Evolutionary conservation across 352 stramenopile genomes (phyloP), one percentile per base, ranked within the genome.

Genomic region (Phytophthora citricola): DNA sequence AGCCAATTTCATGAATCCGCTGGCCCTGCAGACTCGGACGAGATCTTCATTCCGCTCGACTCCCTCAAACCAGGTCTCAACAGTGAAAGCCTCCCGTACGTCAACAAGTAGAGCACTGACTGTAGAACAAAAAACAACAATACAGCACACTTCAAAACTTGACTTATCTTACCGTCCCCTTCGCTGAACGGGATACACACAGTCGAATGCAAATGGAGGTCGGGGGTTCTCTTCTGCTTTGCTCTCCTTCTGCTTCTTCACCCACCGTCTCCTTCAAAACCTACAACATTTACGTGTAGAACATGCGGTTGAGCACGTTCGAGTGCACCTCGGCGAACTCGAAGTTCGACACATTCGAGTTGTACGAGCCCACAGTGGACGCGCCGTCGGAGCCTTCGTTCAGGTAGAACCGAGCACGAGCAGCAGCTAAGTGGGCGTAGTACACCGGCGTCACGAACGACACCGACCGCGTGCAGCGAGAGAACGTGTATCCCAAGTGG

Each of bases 391-490:
- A 89, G 12, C 52, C 79, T 8, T 90, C 87, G 48, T 86, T 71
- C 44, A 90, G 43, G 56, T 92, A 96, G 63, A 93, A 94, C 22
- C 89, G 85, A 17, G 87, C 89, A 29, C 89, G 85, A 24, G 87
- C 91, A 41, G 87, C 87, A 40, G 92, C 66, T 46, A 96, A 75
- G 55, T 95, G 87, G 24, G 89, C 84, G 55, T 96, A 96, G 68
- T 95, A 96, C 29, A 84, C 87, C 2, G 89, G 79, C 10, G 89
- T 88, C 5, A 91, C 86, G 53, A 95, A 85, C 43, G 86, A 95
- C 44, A 96, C 89, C 5, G 83, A 93, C 9, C 89, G 83, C 43
- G 87, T 93, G 71, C 89, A 95, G 15, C 87, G 81, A 8, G 82
- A 83, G 58, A 91, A 96, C 53, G 86, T 94, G 71, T 94, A 91